Conservation (phyloP, 1,284 basidiomycete genomes). For the Cryptococcus sp. region DNA sequence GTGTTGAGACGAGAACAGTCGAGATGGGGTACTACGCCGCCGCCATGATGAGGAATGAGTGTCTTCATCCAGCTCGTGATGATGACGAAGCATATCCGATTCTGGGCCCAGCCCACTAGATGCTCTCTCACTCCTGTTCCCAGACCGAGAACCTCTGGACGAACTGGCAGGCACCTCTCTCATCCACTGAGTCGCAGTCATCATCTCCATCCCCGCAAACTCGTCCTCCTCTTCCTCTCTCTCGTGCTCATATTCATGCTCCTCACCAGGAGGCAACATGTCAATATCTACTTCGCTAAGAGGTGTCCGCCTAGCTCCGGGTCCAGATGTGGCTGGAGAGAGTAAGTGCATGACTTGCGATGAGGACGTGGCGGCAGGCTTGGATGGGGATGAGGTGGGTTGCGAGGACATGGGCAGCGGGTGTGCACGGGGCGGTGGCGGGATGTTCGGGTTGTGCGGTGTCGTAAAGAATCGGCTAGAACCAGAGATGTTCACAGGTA, state of each 20-base stretch:
- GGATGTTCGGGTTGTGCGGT: conserved; percentile 7
- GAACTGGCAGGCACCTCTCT: conserved; percentile 9
- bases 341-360: background rate
- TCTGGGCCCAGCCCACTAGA: background rate
- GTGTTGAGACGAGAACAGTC: background rate
- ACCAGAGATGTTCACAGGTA: too few relatives aligned
- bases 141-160: background rate
- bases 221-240: conserved; percentile 12
- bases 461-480: background rate
- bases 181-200: conserved; percentile 19
- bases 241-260: background rate
- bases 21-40: background rate
- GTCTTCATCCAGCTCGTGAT: background rate
- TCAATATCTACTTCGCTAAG: background rate
- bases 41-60: background rate
- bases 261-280: background rate
- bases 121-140: background rate
- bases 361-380: background rate
- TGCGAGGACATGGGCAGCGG: conserved; percentile 10
- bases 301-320: background rate
- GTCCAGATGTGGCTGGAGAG: background rate
- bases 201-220: conserved; percentile 15
- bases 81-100: background rate
- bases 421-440: conserved; percentile 3
- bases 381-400: background rate